These are phyloP conservation scores for Boletus tomentosulus DNA, from an alignment of 768 basidiomycete genomes.

Conservation along the genomic window DNA sequence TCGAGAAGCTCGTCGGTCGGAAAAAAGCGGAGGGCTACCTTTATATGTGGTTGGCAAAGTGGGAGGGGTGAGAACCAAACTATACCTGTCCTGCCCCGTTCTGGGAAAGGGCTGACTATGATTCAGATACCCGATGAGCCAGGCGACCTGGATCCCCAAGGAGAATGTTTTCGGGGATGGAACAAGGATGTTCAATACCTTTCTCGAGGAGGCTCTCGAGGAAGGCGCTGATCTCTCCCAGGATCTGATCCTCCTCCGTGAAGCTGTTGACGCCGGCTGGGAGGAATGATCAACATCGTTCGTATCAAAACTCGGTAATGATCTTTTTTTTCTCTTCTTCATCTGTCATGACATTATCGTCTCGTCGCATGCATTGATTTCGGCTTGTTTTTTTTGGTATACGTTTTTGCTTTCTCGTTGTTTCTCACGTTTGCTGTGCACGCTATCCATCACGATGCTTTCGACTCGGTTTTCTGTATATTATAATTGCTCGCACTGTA, in stretches of 20 bases:
- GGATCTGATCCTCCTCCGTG: constrained; percentile 18
- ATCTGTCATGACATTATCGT: not conserved
- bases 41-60: constrained; percentile 29
- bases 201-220: constrained; percentile 11
- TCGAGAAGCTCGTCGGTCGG: constrained; percentile 29
- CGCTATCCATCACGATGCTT: not conserved
- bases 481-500: not conserved
- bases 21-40: constrained; percentile 10
- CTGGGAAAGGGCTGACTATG: not conserved
- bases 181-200: constrained; percentile 11
- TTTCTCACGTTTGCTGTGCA: not conserved
- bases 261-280: constrained; percentile 23
- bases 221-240: constrained; percentile 19
- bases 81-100: not conserved
- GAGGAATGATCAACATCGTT: not conserved
- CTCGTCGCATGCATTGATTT: not conserved
- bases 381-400: not conserved
- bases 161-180: constrained; percentile 24
- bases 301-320: not conserved
- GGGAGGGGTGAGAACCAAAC: constrained; percentile 28
- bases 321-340: not conserved
- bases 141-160: constrained; percentile 30
- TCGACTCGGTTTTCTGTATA: not conserved
- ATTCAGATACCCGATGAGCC: constrained; percentile 23
- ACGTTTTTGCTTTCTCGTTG: not conserved